Evolutionary conservation across 1,284 basidiomycete species (phyloP).

Genomic region (Inonotus hispidus): DNA sequence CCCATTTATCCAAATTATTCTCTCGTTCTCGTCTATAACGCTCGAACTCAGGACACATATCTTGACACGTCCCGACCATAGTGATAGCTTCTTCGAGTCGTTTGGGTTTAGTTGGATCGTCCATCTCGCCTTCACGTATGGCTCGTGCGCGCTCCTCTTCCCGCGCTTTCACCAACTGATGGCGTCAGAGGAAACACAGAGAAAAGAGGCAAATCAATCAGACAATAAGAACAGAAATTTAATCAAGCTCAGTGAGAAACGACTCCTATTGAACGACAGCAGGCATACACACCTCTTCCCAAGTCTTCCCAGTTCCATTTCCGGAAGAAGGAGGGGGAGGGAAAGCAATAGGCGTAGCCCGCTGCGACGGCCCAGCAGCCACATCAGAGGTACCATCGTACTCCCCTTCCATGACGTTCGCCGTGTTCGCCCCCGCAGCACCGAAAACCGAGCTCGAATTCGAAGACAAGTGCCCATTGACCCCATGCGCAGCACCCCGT

Average conservation of each 20-base stretch:
- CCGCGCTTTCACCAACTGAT: conserved; percentile 64
- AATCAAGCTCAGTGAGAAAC: background rate
- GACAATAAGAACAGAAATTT: background rate
- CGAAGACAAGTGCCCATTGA: background rate
- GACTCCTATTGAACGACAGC: background rate
- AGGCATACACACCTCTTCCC: conserved; percentile 51
- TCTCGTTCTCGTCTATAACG: conserved; percentile 87
- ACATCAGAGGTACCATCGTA: conserved; percentile 22
- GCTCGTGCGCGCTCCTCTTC: conserved; percentile 71
- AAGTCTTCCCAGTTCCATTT: conserved; percentile 61
- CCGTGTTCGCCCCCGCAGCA: conserved; percentile 21
- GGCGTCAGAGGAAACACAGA: background rate
- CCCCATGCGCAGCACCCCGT: conserved; percentile 24
- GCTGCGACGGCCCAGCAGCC: conserved; percentile 12
- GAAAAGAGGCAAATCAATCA: conserved; percentile 22
- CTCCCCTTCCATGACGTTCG: conserved; percentile 26
- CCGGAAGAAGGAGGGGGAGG: conserved; percentile 33
- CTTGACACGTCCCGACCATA: conserved; percentile 84
- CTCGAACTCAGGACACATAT: conserved; percentile 96
- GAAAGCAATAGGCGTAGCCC: conserved; percentile 25
- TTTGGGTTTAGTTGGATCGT: conserved; percentile 74
- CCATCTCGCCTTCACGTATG: conserved; percentile 84
- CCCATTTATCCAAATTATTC: conserved; percentile 84
- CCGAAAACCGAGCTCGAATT: conserved; percentile 1
- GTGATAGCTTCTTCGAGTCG: conserved; percentile 84